Base-by-base conservation (phyloP, 768 basidiomycete genomes). In the Hygrophoropsis aurantiaca region DNA sequence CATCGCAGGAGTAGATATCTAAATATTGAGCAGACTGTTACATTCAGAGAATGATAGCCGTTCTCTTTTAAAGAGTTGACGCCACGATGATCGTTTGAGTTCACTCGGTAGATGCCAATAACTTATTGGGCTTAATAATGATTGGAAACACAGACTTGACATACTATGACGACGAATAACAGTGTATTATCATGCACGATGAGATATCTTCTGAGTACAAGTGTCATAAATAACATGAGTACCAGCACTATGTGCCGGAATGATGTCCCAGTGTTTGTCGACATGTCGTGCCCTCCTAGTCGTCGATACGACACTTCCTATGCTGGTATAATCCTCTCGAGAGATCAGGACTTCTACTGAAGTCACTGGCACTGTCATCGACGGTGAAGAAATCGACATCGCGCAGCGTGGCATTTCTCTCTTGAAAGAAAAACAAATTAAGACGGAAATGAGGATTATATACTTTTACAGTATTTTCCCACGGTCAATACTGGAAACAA, bases 301-400 rank as follows among this genome's bases (percentile, higher is more conserved):
- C 63, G 77, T 72, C 68, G 68, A 74, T 64, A 72, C 79, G 75
- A 80, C 80, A 81, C 78, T 81, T 81, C 79, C 79, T 81, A 81
- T 58, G 73, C 79, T 80, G 79, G 68, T 62, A 43, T 40, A 33
- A 59, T 67, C 11, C 49, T 81, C 74, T 80, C 59, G 77, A 78
- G 77, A 79, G 74, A 64, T 64, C 72, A 79, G 77, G 68, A 78
- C 73, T 73, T 63, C 59, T 44, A 58, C 56, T 65, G 65, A 57
- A 73, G 72, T 79, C 75, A 75, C 80, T 81, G 79, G 79, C 79
- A 81, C 79, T 81, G 79, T 72, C 71, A 66, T 70, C 80, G 72
- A 79, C 64, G 77, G 80, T 81, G 50, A 67, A 62, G 58, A 18
- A 50, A 47, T 59, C 71, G 64, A 67, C 79, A 72, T 74, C 80